Evolutionary conservation across 1,284 basidiomycete genomes (phyloP).

Genomic region (Phellinidium pouzarii): DNA sequence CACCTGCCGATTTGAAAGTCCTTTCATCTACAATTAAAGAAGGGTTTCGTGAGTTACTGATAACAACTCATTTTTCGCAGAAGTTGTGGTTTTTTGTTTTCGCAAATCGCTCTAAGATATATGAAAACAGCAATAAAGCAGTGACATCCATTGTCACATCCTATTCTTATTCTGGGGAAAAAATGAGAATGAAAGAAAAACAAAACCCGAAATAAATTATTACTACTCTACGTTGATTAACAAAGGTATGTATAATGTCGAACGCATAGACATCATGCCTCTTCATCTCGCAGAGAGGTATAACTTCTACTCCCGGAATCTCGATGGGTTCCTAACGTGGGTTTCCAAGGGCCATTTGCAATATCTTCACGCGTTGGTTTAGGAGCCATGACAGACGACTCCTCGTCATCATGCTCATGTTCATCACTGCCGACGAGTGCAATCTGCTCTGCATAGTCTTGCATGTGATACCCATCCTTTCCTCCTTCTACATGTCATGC

Average conservation of each 20-base stretch:
- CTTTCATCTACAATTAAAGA: too few relatives aligned
- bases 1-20: too few relatives aligned
- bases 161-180: background rate
- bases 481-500: background rate
- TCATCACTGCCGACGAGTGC: conserved; percentile 15
- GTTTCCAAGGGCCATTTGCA: conserved; percentile 6
- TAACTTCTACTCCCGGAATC: conserved; percentile 11
- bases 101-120: too few relatives aligned
- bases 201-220: conserved; percentile 2
- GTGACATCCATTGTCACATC: background rate
- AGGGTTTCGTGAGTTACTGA: too few relatives aligned
- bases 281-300: conserved; percentile 9
- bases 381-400: conserved; percentile 11
- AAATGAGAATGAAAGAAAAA: background rate
- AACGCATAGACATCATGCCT: background rate
- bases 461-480: conserved; percentile 13
- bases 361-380: conserved; percentile 8
- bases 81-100: too few relatives aligned
- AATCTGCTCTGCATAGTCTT: conserved; percentile 14
- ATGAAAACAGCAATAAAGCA: too few relatives aligned
- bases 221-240: background rate
- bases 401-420: conserved; percentile 16
- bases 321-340: background rate
- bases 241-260: background rate
- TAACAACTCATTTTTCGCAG: too few relatives aligned